phyloP scores from a whole-genome alignment of 1,284 basidiomycete species.

The Irpex sp. region DNA sequence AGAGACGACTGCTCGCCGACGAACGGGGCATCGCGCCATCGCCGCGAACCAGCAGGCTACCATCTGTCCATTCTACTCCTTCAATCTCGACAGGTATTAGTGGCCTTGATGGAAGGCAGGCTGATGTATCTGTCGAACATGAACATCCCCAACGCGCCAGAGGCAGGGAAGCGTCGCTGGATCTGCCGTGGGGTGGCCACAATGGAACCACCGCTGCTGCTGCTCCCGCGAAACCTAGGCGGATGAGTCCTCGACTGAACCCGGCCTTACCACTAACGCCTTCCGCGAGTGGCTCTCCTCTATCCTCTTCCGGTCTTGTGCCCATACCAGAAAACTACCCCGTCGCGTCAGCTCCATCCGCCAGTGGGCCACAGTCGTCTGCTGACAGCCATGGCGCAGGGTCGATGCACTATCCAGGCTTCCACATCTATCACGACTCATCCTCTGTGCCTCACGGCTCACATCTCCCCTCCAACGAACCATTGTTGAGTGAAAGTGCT shows the following conservation, averaged over 20 bases:
- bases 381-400: conserved; percentile 32
- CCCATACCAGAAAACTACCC: background rate
- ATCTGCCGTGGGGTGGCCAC: background rate
- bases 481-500: too few species aligned
- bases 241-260: background rate
- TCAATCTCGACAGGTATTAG: background rate
- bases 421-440: conserved; percentile 53
- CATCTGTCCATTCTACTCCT: conserved; percentile 8
- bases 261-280: background rate
- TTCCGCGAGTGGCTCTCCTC: background rate
- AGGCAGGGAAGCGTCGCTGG: background rate
- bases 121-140: background rate
- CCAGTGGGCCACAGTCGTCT: background rate
- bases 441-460: background rate
- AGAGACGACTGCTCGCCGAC: conserved; percentile 47
- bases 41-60: conserved; percentile 33
- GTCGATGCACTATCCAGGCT: conserved; percentile 71
- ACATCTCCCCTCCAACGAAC: background rate
- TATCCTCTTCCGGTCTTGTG: background rate
- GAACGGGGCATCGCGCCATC: conserved; percentile 44
- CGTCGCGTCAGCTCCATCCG: conserved; percentile 5
- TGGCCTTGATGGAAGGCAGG: background rate
- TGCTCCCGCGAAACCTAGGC: background rate
- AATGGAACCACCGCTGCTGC: background rate
- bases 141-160: background rate